Evolutionary conservation across 495 filamentous ascomycete species (phyloP), one percentile per base, ranked within the genome.

Genomic region (Poronia punctata): DNA sequence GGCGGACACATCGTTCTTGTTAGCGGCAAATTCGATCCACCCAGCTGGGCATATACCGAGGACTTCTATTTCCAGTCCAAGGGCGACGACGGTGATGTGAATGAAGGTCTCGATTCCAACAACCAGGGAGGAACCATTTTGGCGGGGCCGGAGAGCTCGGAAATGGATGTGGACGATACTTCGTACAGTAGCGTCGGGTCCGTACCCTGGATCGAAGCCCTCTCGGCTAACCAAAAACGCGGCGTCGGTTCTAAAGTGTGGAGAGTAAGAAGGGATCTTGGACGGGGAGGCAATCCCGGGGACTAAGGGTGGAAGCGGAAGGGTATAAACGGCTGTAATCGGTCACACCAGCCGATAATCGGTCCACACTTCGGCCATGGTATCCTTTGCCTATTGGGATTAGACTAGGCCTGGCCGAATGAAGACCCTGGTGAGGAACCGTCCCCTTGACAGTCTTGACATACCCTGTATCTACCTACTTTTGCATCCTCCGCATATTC

Each of bases 21-120:
- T 5, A 66, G 66, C 28, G 76, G 76, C 3, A 73, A 66, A 54
- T 72, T 77, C 30, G 76, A 79, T 43, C 56, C 72, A 7, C 76
- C 78, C 2, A 68, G 54, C 7, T 82, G 76, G 78, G 72, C 71
- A 9, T 79, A 76, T 40, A 64, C 64, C 1, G 75, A 80, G 46
- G 68, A 72, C 11, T 35, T 76, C 4, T 61, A 66, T 31, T 41
- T 48, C 35, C 43, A 38, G 19, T 20, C 43, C 7, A 24, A 48
- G n/a, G 53, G 34, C 6, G 52, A 53, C 7, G 53, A 5, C 1
- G 51, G 34, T 11, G 52, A 49, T 2, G 52, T 30, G 26, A 53
- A 52, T 17, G 51, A 50, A 2, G 38, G 34, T 27, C 24, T 30
- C 2, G 46, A 41, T 15, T 21, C 21, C 0, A 21, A 19, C 17